A percentile compares a stretch with the other conserved stretches of the same genome.
Conservation (phyloP, 2,329 filamentous ascomycete genomes). For the Phialemonium atrogriseum region DNA sequence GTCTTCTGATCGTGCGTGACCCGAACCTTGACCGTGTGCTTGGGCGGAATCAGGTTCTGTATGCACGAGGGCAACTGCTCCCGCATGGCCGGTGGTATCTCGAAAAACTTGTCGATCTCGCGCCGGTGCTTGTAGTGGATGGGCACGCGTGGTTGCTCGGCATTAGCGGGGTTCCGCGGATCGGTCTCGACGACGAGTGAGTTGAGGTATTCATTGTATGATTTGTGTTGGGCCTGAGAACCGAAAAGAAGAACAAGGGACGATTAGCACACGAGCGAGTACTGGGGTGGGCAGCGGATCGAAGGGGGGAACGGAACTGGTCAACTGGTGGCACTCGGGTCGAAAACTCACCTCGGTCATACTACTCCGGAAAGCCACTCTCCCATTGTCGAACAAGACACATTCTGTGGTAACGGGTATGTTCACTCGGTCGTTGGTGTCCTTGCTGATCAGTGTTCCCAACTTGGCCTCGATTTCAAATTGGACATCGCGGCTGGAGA, state of each 20-base stretch:
- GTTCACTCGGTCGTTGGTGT: constrained; percentile 59
- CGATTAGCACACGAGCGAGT: not conserved
- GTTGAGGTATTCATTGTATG: constrained; percentile 82
- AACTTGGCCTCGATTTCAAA: constrained; percentile 95
- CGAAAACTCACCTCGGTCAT: constrained; percentile 70
- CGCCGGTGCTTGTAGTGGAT: constrained; percentile 75
- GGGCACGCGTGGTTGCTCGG: constrained; percentile 42
- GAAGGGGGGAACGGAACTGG: constrained; percentile 3
- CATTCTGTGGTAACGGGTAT: constrained; percentile 64
- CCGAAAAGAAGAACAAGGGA: constrained; percentile 5
- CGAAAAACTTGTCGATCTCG: constrained; percentile 78
- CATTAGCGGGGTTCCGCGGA: constrained; percentile 37
- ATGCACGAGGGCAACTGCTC: constrained; percentile 57
- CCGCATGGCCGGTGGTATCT: constrained; percentile 54
- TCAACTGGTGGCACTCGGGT: not conserved
- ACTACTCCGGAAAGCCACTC: constrained; percentile 69
- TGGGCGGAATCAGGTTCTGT: constrained; percentile 48
- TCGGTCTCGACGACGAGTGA: constrained; percentile 50
- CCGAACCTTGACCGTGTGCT: constrained; percentile 55
- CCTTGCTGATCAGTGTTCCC: constrained; percentile 68
- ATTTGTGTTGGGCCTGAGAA: constrained; percentile 74
- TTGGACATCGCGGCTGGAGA: constrained; percentile 56
- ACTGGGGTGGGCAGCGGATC: no score
- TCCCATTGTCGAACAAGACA: constrained; percentile 52
- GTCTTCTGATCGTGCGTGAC: constrained; percentile 72